Base-by-base conservation (phyloP, 768 basidiomycete genomes). In the Zangia roseola region DNA sequence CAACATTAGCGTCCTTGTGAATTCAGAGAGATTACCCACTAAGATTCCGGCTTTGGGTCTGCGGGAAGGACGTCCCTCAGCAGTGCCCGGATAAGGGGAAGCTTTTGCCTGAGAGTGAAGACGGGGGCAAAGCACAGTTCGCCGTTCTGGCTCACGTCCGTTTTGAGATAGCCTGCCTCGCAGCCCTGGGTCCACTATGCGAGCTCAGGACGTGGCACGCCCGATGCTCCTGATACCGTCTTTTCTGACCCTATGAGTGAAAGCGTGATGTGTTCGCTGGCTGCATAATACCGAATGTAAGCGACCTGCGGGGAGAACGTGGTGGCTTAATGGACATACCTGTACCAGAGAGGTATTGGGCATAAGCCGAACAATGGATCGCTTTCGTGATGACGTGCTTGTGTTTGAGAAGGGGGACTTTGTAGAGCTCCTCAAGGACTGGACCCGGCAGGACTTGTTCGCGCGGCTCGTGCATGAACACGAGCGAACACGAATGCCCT, bases 371-470 rank as follows among this genome's bases (percentile, higher is more conserved):
- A 46, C 64, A 65, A 6, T 59, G 47, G 35, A 62, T 30, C 19
- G 54, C 54, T 17, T 43, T 49, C 8, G 59, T 64, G 24, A 67
- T 61, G 26, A 67, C 43, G 30, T 43, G 52, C 28, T 59, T 64
- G 45, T 63, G 52, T 37, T 55, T 52, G 33, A 67, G 54, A 5
- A 38, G 37, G 0, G 59, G 59, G 38, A 61, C 21, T 13, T 55
- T 53, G 35, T 56, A 49, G 36, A 64, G 47, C 5, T 54, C 43
- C 36, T 61, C 53, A 12, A 67, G 54, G n/a, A 67, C 24, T 5
- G 41, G 44, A 16, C 53, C 53, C 1, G 48, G 40, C 10, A 43
- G 35, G 20, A 43, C 40, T 7, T 17, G 43, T 48, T 26, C 37
- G 49, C 56, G 37, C 10, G 64, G 63, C 14, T 40, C 20, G 17